These are phyloP conservation scores for Poa pratensis DNA, from an alignment of 176 grass and related monocot genomes.

Conservation along the genomic window DNA sequence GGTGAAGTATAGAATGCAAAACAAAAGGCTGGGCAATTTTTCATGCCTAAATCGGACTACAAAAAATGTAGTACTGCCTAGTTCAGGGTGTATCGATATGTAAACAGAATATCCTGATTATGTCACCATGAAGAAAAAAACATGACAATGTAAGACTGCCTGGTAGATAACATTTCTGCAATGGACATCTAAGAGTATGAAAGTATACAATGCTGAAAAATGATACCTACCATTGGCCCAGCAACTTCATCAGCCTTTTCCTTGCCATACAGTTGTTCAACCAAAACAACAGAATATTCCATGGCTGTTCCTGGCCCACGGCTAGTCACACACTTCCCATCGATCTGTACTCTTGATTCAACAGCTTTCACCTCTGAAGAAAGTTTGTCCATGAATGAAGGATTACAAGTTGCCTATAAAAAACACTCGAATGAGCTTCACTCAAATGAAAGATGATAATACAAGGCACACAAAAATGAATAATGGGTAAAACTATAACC, in stretches of 20 bases:
- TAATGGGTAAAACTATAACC: slow-evolving; percentile 17
- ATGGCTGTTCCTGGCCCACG: slow-evolving; percentile 74
- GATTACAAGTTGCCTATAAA: slow-evolving; percentile 71
- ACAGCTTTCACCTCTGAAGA: slow-evolving; percentile 57
- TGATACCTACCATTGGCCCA: slow-evolving; percentile 61
- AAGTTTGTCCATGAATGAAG: slow-evolving; percentile 72
- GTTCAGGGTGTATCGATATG: not conserved
- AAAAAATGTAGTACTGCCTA: not conserved
- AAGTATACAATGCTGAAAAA: slow-evolving; percentile 29
- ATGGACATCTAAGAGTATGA: not conserved
- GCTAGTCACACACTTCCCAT: slow-evolving; percentile 71
- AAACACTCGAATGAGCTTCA: slow-evolving; percentile 23
- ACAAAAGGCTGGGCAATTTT: not conserved
- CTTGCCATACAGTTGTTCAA: slow-evolving; percentile 78
- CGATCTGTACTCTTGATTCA: slow-evolving; percentile 83
- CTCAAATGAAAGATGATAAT: not conserved
- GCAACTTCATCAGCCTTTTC: slow-evolving; percentile 71
- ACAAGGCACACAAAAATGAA: not conserved
- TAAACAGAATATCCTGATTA: not conserved
- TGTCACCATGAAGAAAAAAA: not conserved
- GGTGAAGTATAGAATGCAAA: not conserved
- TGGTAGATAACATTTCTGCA: not conserved
- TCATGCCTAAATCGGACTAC: not conserved
- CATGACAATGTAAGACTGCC: not conserved
- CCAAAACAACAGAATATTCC: slow-evolving; percentile 65